Percentiles rank a stretch among this genome's conserved stretches.
phyloP scores from a whole-genome alignment of 1,284 basidiomycete genomes.

The Apiotrichum domesticum region DNA sequence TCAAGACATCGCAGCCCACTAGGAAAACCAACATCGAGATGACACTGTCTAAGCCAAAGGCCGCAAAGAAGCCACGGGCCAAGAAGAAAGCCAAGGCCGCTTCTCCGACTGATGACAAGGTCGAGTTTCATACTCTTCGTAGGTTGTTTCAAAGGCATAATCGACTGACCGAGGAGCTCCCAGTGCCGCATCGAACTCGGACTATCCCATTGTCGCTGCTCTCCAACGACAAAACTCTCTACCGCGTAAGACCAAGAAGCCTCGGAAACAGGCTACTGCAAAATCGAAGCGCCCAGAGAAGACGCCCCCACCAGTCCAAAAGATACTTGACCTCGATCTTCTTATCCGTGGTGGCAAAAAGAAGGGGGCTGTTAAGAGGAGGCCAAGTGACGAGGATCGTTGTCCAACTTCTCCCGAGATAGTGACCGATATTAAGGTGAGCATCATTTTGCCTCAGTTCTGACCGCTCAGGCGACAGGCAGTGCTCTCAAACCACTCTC shows the following conservation, averaged over 20 bases:
- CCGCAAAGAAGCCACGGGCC: neutral
- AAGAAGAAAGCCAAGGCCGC: slow-evolving; percentile 8
- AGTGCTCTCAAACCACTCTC: too few relatives aligned
- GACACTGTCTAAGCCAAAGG: neutral
- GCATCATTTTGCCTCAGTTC: too few relatives aligned
- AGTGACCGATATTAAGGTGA: too few relatives aligned
- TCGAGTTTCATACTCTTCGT: slow-evolving; percentile 14
- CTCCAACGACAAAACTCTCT: slow-evolving; percentile 9
- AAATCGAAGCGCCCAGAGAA: neutral
- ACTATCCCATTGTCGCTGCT: slow-evolving; percentile 12
- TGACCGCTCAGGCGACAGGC: too few relatives aligned
- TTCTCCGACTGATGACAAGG: slow-evolving; percentile 2
- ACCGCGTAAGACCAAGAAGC: slow-evolving; percentile 1
- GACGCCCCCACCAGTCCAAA: neutral
- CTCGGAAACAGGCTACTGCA: neutral
- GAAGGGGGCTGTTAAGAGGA: neutral
- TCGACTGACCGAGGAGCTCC: slow-evolving; percentile 3
- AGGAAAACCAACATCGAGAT: neutral
- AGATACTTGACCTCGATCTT: slow-evolving; percentile 1
- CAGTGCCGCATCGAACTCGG: neutral
- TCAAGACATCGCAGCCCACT: neutral
- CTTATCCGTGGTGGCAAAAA: neutral
- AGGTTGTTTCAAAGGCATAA: neutral
- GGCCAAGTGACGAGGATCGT: neutral
- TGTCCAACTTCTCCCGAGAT: too few relatives aligned